Percentiles rank a stretch among this genome's conserved stretches.
These are phyloP conservation scores for Aphelidium insulamus DNA, from an alignment of 371 early-diverging fungal species.

Conservation along the genomic window DNA sequence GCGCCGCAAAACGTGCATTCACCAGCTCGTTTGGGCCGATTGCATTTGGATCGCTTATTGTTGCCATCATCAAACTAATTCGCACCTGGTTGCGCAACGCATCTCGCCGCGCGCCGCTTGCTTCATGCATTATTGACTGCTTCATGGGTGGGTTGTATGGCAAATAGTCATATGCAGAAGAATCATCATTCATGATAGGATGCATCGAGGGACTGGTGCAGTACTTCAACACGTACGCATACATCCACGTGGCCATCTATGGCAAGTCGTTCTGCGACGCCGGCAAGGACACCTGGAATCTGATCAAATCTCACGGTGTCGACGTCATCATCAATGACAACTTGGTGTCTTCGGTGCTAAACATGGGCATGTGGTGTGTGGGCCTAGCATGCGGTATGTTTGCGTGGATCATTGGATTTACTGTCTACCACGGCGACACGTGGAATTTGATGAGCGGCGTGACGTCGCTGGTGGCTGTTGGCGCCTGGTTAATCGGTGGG, in stretches of 20 bases:
- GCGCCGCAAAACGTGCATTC: slow-evolving; percentile 52
- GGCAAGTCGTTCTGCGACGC: slow-evolving; percentile 69
- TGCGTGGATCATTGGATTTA: no score
- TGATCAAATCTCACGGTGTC: slow-evolving; percentile 65
- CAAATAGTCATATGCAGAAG: no score
- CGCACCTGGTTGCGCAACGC: slow-evolving; percentile 20
- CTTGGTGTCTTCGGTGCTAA: slow-evolving; percentile 36
- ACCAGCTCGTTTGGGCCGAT: slow-evolving; percentile 83
- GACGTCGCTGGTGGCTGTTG: slow-evolving; percentile 9
- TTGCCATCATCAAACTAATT: slow-evolving; percentile 65
- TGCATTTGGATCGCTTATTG: slow-evolving; percentile 81
- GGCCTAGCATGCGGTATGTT: slow-evolving; percentile 13
- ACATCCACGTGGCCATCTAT: slow-evolving; percentile 75
- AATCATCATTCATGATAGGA: no score
- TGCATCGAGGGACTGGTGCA: no score
- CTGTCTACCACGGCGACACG: background rate
- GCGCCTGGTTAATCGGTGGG: no score
- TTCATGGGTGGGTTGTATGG: no score
- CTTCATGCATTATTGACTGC: no score
- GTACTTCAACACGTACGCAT: slow-evolving; percentile 75
- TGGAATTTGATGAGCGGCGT: slow-evolving; percentile 9
- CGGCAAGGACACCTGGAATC: slow-evolving; percentile 60
- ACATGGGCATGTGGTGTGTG: slow-evolving; percentile 13
- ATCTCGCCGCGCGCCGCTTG: no score
- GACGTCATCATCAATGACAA: slow-evolving; percentile 78